Evolutionary conservation across 139 green algal species (phyloP), one percentile per base, ranked within the genome.

Genomic region (Coccomyxa sp.): DNA sequence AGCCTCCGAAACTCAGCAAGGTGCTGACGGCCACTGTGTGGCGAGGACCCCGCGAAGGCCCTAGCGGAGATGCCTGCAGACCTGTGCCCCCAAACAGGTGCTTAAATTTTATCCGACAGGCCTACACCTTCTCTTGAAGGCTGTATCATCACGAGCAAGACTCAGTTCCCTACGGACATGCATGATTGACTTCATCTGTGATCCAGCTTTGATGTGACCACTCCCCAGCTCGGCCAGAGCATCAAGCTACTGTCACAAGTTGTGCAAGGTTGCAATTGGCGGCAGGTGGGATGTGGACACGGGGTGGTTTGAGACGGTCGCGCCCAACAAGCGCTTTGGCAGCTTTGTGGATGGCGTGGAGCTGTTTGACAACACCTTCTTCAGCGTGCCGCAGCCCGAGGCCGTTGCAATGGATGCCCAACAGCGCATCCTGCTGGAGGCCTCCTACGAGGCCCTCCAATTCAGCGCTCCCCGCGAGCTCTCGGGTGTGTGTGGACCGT

Each of bases 371-470:
- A 71, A 85, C 10, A 77, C 82, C 1, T 87, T 91, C 0, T 96
- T 97, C 83, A 86, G 86, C 13, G n/a, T 97, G 0, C 80, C 81
- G 18, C 32, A 76, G 10, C 51, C 77, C 13, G 94, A 98, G 80
- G 93, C 91, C 23, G 57, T 75, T 9, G 84, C 89, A 32, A 91
- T 97, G 88, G 94, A 98, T 76, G 89, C 94, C 0, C 94, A 97
- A 83, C 90, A 94, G 85, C 89, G 94, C 13, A 59, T 97, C 67
- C 86, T 95, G 68, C 83, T 96, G 75, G 87, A 95, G 81, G 85
- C 74, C 25, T 82, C 78, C 79, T 78, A 76, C 30, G 81, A 85
- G 67, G 83, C 81, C 14, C 67, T 85, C 18, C 27, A 76, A 58
- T 12, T 27, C 28, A 59, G 16, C 57, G 9, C 31, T 28, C 74